A percentile compares a stretch with the other conserved stretches of the same genome.
phyloP scores from a whole-genome alignment of 192 early-diverging fungal species.

The Allomyces arbusculus region DNA sequence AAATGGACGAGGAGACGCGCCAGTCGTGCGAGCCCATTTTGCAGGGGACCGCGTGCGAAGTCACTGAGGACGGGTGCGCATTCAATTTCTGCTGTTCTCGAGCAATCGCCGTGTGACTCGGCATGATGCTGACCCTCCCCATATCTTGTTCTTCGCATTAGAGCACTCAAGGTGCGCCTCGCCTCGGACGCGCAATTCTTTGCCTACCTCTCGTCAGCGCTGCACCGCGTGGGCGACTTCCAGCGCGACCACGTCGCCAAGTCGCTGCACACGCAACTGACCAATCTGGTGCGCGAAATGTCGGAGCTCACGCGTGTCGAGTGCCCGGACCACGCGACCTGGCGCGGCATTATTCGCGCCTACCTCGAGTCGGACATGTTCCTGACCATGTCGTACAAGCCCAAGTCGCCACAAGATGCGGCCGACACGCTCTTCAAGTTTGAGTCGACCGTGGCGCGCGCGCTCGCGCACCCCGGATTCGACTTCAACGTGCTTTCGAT shows the following conservation, averaged over 20 bases:
- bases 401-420: not conserved
- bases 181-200: not conserved
- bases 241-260: not conserved
- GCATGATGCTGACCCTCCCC: not conserved
- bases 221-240: not conserved
- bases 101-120: not conserved
- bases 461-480: not conserved
- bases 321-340: not conserved
- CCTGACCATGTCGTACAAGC: not conserved
- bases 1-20: not conserved
- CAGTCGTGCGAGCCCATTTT: not conserved
- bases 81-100: too few relatives aligned
- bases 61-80: too few relatives aligned
- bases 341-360: not conserved
- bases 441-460: not conserved
- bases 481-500: not conserved
- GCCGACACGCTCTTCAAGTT: not conserved
- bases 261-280: not conserved
- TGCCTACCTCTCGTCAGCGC: not conserved
- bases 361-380: not conserved
- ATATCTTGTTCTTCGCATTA: not conserved
- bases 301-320: not conserved
- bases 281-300: not conserved
- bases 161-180: not conserved
- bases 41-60: too few relatives aligned